Evolutionary conservation across 23 red algal species (phyloP).

Genomic region (Gracilaria domingensis): DNA sequence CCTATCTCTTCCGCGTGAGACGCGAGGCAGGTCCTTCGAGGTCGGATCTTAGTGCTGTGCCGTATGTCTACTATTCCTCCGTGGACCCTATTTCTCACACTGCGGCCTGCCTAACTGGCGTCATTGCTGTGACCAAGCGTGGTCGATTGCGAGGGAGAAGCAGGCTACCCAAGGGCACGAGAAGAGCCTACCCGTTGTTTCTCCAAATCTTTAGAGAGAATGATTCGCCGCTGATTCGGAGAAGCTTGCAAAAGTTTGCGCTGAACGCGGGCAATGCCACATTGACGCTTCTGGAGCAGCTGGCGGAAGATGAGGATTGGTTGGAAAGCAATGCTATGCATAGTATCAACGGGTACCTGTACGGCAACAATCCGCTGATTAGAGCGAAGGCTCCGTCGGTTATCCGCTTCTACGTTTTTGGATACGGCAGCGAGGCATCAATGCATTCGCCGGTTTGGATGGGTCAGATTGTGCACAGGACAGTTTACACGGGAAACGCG

Average conservation of each 20-base stretch:
- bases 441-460: constrained; percentile 61
- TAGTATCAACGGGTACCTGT: constrained; percentile 49
- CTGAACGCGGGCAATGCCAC: not conserved
- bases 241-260: constrained; percentile 31
- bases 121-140: constrained; percentile 31
- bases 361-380: constrained; percentile 36
- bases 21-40: constrained; percentile 40
- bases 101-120: constrained; percentile 50
- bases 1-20: constrained; percentile 30
- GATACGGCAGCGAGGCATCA: constrained; percentile 58
- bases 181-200: constrained; percentile 16
- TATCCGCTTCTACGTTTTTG: constrained; percentile 55
- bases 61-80: constrained; percentile 56
- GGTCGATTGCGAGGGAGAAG: constrained; percentile 9
- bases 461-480: constrained; percentile 36
- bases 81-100: constrained; percentile 61
- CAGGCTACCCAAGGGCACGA: constrained; percentile 37
- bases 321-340: constrained; percentile 50
- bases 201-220: constrained; percentile 49
- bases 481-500: constrained; percentile 27
- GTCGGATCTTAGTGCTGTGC: constrained; percentile 25
- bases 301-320: constrained; percentile 43
- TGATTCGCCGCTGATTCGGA: constrained; percentile 42
- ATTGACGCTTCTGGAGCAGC: constrained; percentile 4
- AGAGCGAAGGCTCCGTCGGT: not conserved